Percentiles rank a stretch among this genome's conserved stretches.
These are phyloP conservation scores for Thermomyces lanuginosus DNA, from an alignment of 2,329 filamentous ascomycete genomes.

Conservation along the genomic window DNA sequence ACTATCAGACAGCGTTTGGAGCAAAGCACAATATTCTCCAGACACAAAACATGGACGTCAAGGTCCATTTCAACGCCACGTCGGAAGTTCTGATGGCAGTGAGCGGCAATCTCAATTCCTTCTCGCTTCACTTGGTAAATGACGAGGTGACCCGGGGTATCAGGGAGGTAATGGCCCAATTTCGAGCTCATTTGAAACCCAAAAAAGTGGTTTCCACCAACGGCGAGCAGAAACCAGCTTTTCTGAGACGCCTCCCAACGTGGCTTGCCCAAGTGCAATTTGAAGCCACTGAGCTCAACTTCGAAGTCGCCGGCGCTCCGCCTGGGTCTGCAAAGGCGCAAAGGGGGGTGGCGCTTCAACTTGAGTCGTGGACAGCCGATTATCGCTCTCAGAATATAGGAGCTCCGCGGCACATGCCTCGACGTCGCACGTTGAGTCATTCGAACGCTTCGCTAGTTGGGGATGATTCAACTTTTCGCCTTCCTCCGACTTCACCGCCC, in stretches of 20 bases:
- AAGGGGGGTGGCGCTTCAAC: slow-evolving; percentile 66
- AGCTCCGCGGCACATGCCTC: slow-evolving; percentile 29
- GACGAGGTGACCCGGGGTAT: slow-evolving; percentile 86
- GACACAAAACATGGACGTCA: slow-evolving; percentile 76
- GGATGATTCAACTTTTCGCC: slow-evolving; percentile 44
- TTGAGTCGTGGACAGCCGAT: slow-evolving; percentile 76
- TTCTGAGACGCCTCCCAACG: slow-evolving; percentile 59
- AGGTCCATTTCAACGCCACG: slow-evolving; percentile 65
- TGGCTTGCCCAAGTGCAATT: slow-evolving; percentile 78
- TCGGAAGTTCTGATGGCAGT: slow-evolving; percentile 72
- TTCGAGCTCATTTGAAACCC: slow-evolving; percentile 53
- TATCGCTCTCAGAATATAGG: slow-evolving; percentile 72
- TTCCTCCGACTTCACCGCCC: slow-evolving; percentile 34
- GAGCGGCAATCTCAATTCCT: slow-evolving; percentile 66
- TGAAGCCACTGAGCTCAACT: slow-evolving; percentile 73
- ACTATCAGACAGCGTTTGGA: slow-evolving; percentile 79
- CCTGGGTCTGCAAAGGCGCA: slow-evolving; percentile 64
- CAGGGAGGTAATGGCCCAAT: slow-evolving; percentile 74
- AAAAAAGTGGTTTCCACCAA: slow-evolving; percentile 39
- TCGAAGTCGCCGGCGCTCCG: slow-evolving; percentile 83
- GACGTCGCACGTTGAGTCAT: slow-evolving; percentile 60
- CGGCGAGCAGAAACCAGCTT: slow-evolving; percentile 42
- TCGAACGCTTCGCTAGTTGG: slow-evolving; percentile 36
- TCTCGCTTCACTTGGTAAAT: slow-evolving; percentile 75
- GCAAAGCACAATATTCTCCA: slow-evolving; percentile 73